Conservation (phyloP, 768 basidiomycete species). For the Trametes cinnabarina region DNA sequence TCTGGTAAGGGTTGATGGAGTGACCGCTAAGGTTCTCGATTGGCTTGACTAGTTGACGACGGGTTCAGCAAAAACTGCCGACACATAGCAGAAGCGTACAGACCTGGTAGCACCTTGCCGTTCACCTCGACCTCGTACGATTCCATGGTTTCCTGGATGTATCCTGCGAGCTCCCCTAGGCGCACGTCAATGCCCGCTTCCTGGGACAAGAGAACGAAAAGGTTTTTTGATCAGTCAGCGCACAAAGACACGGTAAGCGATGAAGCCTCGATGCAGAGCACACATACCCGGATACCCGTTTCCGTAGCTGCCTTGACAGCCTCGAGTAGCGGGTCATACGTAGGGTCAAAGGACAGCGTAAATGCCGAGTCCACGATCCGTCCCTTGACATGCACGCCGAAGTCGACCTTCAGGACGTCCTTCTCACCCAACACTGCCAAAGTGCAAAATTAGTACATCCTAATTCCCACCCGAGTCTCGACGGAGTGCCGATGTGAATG, state of each 20-base stretch:
- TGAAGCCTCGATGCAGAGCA: not conserved
- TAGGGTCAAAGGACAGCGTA: constrained; percentile 85
- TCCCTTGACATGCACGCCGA: constrained; percentile 97
- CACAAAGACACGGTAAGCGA: not conserved
- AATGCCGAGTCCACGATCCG: constrained; percentile 95
- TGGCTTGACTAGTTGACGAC: constrained; percentile 66
- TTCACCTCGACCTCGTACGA: constrained; percentile 95
- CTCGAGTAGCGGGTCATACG: constrained; percentile 84
- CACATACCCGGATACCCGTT: constrained; percentile 79
- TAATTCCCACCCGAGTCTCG: constrained; percentile 3
- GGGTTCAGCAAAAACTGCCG: not conserved
- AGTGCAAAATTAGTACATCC: not conserved
- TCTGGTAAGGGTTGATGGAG: constrained; percentile 84
- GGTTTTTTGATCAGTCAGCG: not conserved
- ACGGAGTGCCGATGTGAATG: constrained; percentile 11
- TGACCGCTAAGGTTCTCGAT: constrained; percentile 95
- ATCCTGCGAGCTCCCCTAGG: constrained; percentile 86
- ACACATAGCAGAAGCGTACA: constrained; percentile 2
- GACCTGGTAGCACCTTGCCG: constrained; percentile 80
- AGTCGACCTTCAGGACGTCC: constrained; percentile 95
- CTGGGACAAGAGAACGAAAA: constrained; percentile 36
- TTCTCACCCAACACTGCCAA: constrained; percentile 69
- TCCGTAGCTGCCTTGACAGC: constrained; percentile 95
- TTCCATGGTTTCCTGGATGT: constrained; percentile 98
- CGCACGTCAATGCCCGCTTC: constrained; percentile 96